Evolutionary conservation across 495 filamentous ascomycete genomes (phyloP), one percentile per base, ranked within the genome.

Genomic region (Neurospora sublineolata): DNA sequence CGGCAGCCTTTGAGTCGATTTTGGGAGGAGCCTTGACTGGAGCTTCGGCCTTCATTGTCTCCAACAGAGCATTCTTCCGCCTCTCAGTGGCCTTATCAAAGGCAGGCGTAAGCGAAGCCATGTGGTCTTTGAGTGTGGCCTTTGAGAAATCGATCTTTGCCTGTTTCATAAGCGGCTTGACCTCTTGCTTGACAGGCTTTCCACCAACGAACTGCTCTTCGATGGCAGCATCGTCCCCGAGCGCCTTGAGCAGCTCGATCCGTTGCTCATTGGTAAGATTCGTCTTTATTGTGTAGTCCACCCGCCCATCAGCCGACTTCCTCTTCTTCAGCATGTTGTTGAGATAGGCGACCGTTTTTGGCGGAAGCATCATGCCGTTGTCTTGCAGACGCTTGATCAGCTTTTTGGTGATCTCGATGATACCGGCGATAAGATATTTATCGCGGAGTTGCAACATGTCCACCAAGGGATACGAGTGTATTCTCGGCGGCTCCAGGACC

Each of bases 371-470:
- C 76, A 97, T 89, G 68, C 86, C 85, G 41, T 89, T 88, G 44
- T 91, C 89, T 12, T 87, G 88, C 20, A 97, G 80, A 23, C 92
- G 89, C 6, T 85, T 84, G 58, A 97, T 86, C 37, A 97, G 84
- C 77, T 94, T 93, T 37, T 83, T 81, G 64, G 87, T 76, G 33
- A 87, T 78, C 20, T 82, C 89, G 67, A 94, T 91, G 69, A 92
- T 87, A 12, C 90, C 91, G 18, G 83, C 86, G 69, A 91, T 87
- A n/a, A 97, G 86, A 74, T 92, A 97, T 40, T 88, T 86, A 79
- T 97, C 94, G 72, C 92, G 89, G 4, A 97, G 83, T 72, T 94
- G 86, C 14, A 97, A 83, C 92, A 94, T 94, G 77, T 90, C 92
- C 14, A 90, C 88, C 80, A 97, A 88, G 18, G 83, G 85, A 75